A percentile compares a stretch with the other conserved stretches of the same genome.
These are phyloP conservation scores for Chaetomium tenue DNA, from an alignment of 495 filamentous ascomycete genomes.

Conservation along the genomic window DNA sequence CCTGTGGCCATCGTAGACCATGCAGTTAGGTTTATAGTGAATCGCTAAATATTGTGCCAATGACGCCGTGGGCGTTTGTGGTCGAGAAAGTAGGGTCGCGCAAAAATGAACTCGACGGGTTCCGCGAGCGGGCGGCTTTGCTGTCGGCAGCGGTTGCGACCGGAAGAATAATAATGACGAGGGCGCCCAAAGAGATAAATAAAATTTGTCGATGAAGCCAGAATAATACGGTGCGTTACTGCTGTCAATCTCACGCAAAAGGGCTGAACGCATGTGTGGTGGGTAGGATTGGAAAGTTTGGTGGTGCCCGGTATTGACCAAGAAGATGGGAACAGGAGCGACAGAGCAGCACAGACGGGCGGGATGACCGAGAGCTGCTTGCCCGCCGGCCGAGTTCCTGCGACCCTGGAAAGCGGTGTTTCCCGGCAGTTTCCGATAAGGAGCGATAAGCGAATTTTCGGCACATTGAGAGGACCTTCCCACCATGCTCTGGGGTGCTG, in stretches of 20 bases:
- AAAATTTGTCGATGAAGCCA: neutral
- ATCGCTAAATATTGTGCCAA: constrained; percentile 20
- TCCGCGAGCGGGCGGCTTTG: constrained; percentile 28
- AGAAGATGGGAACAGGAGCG: constrained; percentile 29
- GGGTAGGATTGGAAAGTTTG: constrained; percentile 22
- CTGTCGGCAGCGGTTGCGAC: constrained; percentile 26
- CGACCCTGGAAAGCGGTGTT: constrained; percentile 26
- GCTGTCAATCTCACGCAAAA: neutral
- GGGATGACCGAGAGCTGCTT: constrained; percentile 16
- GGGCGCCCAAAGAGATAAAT: constrained; percentile 8
- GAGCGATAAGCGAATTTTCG: constrained; percentile 40
- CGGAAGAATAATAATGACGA: constrained; percentile 1
- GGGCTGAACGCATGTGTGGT: constrained; percentile 19
- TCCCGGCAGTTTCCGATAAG: constrained; percentile 34
- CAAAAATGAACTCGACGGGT: constrained; percentile 30
- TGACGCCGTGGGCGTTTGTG: constrained; percentile 20
- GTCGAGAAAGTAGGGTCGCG: constrained; percentile 25
- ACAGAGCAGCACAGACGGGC: constrained; percentile 28
- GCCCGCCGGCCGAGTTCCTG: constrained; percentile 27
- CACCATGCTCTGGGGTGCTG: too few species aligned
- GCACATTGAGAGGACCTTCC: neutral
- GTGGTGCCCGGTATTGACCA: constrained; percentile 21
- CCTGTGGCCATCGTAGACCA: constrained; percentile 46
- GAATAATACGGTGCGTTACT: neutral
- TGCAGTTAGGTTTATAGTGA: constrained; percentile 20